Percentiles rank a stretch among this genome's conserved stretches.
phyloP scores from a whole-genome alignment of 805 yeast genomes.

The Starmerella sp. region DNA sequence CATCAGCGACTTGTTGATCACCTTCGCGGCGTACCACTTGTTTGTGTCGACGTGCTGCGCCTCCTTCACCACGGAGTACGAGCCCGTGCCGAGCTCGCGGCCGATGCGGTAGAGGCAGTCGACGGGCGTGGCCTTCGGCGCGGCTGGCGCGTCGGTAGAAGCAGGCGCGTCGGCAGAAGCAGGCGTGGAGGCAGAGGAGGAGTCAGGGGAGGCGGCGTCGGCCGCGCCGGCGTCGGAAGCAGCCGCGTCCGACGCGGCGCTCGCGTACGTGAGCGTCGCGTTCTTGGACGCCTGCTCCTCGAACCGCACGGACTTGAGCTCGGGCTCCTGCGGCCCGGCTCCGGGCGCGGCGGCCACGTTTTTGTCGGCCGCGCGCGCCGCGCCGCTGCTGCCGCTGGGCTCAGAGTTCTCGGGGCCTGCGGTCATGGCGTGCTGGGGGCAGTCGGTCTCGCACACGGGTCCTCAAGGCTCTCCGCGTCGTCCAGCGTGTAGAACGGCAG shows the following conservation, averaged over 20 bases:
- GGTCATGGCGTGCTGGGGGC: neutral
- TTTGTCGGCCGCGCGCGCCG: neutral
- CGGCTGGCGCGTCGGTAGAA: neutral
- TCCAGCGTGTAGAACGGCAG: neutral
- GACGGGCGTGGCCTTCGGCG: constrained; percentile 6
- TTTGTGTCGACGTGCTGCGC: constrained; percentile 34
- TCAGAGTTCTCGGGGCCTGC: neutral
- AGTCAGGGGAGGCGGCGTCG: too few species aligned
- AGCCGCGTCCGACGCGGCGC: neutral
- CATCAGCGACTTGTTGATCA: constrained; percentile 40
- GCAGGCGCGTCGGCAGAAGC: neutral
- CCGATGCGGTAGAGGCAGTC: constrained; percentile 25
- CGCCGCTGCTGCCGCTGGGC: neutral
- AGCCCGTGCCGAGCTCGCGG: constrained; percentile 34
- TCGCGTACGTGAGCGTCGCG: neutral
- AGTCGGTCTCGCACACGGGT: neutral
- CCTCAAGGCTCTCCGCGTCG: neutral
- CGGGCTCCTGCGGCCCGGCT: neutral
- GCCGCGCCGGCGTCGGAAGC: neutral
- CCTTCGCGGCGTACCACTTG: constrained; percentile 43
- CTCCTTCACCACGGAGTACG: constrained; percentile 36
- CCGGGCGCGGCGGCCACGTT: neutral
- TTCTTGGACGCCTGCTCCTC: neutral
- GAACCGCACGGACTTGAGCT: constrained; percentile 4
- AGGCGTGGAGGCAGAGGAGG: neutral